A percentile compares a stretch with the other conserved stretches of the same genome.
Evolutionary conservation across 768 basidiomycete species (phyloP).

Genomic region (Pleurotus ostreatus): DNA sequence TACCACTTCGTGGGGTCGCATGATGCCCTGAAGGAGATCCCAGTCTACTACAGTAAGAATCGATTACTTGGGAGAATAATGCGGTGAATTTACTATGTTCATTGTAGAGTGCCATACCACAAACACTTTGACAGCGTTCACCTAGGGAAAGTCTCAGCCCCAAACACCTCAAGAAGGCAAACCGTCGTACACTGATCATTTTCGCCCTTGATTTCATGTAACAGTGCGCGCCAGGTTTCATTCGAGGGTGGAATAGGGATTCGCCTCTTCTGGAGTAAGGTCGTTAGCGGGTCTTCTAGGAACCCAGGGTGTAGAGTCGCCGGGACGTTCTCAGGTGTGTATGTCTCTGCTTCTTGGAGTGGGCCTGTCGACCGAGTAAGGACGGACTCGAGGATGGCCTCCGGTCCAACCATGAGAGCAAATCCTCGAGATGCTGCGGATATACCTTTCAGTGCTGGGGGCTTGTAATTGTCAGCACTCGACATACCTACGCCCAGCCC

Average conservation of each 20-base stretch:
- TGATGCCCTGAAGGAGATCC: conserved; percentile 2
- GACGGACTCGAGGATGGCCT: neutral
- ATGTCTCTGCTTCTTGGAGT: neutral
- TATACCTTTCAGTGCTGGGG: no score
- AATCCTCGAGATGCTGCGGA: neutral
- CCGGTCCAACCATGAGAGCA: neutral
- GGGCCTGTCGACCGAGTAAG: neutral
- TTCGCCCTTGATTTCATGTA: conserved; percentile 5
- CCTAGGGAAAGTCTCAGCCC: neutral
- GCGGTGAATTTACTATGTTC: conserved; percentile 6
- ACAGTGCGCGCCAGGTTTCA: no score
- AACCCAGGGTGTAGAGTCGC: neutral
- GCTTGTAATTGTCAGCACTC: no score
- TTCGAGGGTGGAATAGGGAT: no score
- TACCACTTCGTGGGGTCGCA: neutral
- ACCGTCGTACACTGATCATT: conserved; percentile 7
- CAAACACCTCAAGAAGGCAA: neutral
- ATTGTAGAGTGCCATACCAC: conserved; percentile 8
- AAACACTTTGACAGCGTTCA: conserved; percentile 2
- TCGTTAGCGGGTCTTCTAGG: neutral
- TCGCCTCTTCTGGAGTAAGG: neutral
- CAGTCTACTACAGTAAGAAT: conserved; percentile 5
- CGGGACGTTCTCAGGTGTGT: neutral
- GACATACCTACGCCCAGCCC: no score
- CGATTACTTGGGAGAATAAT: neutral